Percentiles rank a stretch among this genome's conserved stretches.
Evolutionary conservation across 768 basidiomycete genomes (phyloP).

Genomic region (Boletus sp.): DNA sequence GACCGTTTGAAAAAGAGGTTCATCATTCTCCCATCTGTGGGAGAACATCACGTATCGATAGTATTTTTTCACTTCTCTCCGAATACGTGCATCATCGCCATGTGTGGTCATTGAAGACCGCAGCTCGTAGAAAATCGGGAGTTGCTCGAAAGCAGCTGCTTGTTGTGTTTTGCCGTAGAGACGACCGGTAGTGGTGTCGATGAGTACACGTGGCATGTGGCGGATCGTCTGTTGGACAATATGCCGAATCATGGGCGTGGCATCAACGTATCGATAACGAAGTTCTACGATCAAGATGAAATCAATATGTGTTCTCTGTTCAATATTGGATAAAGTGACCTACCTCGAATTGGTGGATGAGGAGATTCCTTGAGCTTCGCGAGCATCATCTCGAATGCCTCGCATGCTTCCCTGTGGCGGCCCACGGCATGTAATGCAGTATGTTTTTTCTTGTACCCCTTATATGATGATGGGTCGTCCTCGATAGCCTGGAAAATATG

Average conservation of each 20-base stretch:
- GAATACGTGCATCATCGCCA: not conserved
- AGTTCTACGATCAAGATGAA: not conserved
- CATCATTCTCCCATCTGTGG: not conserved
- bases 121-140: not conserved
- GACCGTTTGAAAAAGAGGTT: not conserved
- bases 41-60: conserved; percentile 7
- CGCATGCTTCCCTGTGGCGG: no score
- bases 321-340: no score
- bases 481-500: no score
- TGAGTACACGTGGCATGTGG: not conserved
- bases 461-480: no score
- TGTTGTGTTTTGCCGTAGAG: not conserved
- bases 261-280: not conserved
- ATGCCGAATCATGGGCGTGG: not conserved
- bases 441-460: no score
- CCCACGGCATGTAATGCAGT: no score
- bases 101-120: not conserved
- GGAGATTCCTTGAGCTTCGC: no score
- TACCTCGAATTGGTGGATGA: no score
- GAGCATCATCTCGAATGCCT: no score
- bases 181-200: not conserved
- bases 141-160: not conserved
- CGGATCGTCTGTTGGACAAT: not conserved
- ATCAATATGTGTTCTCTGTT: not conserved
- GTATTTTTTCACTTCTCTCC: not conserved